Evolutionary conservation across 106 monocot species (phyloP).

Genomic region (Vanilla planifolia): DNA sequence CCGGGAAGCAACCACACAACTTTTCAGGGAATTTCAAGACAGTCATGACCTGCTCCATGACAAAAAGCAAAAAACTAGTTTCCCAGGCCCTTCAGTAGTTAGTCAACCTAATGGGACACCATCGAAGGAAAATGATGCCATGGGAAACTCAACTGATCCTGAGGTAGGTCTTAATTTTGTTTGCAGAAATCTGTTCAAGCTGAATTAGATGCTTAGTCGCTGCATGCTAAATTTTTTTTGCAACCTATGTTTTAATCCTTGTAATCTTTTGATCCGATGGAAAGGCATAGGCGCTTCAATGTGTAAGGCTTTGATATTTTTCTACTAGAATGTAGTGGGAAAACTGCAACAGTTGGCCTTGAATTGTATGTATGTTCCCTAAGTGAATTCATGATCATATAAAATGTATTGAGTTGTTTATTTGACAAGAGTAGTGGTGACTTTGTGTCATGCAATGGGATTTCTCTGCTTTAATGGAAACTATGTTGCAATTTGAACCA

Average conservation of each 20-base stretch:
- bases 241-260: background rate
- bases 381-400: too few relatives aligned
- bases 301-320: too few relatives aligned
- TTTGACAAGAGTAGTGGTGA: too few relatives aligned
- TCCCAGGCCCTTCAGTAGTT: slow-evolving; percentile 6
- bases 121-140: background rate
- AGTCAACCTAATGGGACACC: background rate
- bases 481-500: too few relatives aligned
- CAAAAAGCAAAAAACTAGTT: slow-evolving; percentile 29
- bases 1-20: slow-evolving; percentile 79
- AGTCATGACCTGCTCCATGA: slow-evolving; percentile 30
- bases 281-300: too few relatives aligned
- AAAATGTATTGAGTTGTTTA: too few relatives aligned
- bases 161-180: background rate
- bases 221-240: background rate
- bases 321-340: too few relatives aligned
- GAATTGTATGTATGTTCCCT: too few relatives aligned
- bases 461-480: too few relatives aligned
- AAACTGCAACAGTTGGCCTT: too few relatives aligned
- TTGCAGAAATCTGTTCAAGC: background rate
- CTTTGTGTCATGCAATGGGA: too few relatives aligned
- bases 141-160: slow-evolving; percentile 1
- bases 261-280: background rate
- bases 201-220: background rate
- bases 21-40: slow-evolving; percentile 77